phyloP scores from a whole-genome alignment of 2,329 filamentous ascomycete genomes.

The Setomelanomma holmii region DNA sequence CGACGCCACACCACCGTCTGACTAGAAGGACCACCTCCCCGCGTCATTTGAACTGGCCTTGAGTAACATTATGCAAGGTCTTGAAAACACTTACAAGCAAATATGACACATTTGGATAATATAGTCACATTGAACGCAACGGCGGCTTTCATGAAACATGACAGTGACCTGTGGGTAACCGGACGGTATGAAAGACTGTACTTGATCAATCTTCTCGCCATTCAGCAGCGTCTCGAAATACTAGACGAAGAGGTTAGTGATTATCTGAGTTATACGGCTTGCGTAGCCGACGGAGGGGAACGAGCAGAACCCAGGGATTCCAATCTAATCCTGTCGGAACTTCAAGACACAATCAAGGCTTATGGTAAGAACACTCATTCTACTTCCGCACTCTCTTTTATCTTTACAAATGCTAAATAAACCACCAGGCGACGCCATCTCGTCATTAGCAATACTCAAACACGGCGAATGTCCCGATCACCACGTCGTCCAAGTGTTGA shows the following conservation, averaged over 20 bases:
- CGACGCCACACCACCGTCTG: too few relatives aligned
- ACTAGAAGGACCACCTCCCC: neutral
- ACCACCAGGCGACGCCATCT: slow-evolving; percentile 3
- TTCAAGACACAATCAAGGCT: neutral
- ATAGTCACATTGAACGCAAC: neutral
- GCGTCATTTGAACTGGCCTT: neutral
- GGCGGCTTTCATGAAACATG: neutral
- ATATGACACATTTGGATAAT: neutral
- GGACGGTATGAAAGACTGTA: slow-evolving; percentile 9
- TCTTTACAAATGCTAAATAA: neutral
- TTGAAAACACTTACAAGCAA: neutral
- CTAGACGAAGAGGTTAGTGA: slow-evolving; percentile 2
- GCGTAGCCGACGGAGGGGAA: neutral
- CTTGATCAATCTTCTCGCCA: slow-evolving; percentile 9
- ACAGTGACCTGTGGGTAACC: slow-evolving; percentile 9
- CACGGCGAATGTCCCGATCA: neutral
- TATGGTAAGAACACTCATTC: neutral
- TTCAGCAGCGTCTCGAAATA: slow-evolving; percentile 2
- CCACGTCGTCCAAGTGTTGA: neutral
- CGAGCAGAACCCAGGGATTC: neutral
- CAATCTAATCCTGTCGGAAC: neutral
- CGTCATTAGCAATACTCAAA: slow-evolving; percentile 1
- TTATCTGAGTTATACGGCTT: neutral
- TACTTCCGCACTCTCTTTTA: neutral
- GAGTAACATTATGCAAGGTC: neutral